Evolutionary conservation across 805 yeast species (phyloP).

Genomic region (Blastobotrys terrestris): DNA sequence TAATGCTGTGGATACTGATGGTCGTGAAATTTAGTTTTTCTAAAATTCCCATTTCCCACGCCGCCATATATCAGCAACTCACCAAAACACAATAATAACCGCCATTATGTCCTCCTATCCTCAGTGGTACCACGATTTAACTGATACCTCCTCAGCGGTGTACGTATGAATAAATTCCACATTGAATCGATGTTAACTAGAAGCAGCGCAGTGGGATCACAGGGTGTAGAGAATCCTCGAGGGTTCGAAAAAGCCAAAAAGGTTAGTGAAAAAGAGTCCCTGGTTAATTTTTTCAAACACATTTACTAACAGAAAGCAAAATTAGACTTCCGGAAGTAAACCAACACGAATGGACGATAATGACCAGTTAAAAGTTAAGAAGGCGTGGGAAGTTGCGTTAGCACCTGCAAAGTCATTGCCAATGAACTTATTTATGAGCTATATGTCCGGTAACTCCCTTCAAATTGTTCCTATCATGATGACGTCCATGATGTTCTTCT

Average conservation of each 20-base stretch:
- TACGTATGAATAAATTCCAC: too few species aligned
- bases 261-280: neutral
- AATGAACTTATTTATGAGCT: conserved; percentile 83
- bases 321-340: neutral
- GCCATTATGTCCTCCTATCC: conserved; percentile 12
- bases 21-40: neutral
- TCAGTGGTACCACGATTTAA: conserved; percentile 26
- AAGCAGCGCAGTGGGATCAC: neutral
- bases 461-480: conserved; percentile 89
- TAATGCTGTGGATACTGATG: neutral
- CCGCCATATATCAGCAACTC: neutral
- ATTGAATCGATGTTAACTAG: neutral
- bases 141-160: conserved; percentile 13
- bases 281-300: neutral
- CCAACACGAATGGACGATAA: neutral
- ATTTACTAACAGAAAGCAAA: neutral
- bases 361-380: conserved; percentile 35
- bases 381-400: conserved; percentile 82
- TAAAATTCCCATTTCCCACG: neutral
- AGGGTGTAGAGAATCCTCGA: conserved; percentile 1
- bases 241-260: neutral
- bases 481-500: conserved; percentile 72
- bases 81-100: neutral
- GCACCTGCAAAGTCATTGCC: conserved; percentile 84
- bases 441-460: conserved; percentile 84